Base-by-base conservation (phyloP, 192 early-diverging fungal genomes). In the Podila minutissima region DNA sequence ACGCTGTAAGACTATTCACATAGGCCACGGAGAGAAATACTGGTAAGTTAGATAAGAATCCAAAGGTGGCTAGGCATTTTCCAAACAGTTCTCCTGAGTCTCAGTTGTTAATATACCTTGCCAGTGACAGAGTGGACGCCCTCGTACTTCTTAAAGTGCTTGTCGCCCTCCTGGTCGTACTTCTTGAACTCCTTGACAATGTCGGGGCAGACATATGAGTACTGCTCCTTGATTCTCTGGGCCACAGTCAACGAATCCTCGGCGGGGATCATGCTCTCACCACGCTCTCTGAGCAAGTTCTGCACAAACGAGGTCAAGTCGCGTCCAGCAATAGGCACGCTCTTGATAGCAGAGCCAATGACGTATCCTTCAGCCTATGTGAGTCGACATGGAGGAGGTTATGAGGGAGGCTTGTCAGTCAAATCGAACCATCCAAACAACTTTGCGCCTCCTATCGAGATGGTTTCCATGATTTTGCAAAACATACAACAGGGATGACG, bases 301-400 rank as follows among this genome's bases (percentile, higher is more conserved):
- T 99, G 98, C 50, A 99, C 97, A 89, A 97, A 99, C 22, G 93
- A 92, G 13, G 98, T 98, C 75, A 99, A 95, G 83, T 99, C 97
- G 70, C 96, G 91, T 59, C 98, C 98, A 49, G 98, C 98, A 88
- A 99, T 99, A 38, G 98, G 98, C 41, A 99, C 97, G 85, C 96
- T 95, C 86, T 98, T 98, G 87, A 99, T 98, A 55, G 96, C 95
- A 35, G 95, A 97, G 61, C 96, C 96, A 77, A 99, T 94, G 49
- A 99, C 98, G 82, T 98, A 99, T 60, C 98, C 98, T 78, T 98
- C 97, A 68, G 97, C 96, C 95, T 96, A 81, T 41, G 38, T 13
- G 50, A 5, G 19, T 41, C 35, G 31, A 28, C 12, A 62, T 55
- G n/a, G 37, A 60, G 58, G 24, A 35, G 51, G 11, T 28, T 11